Evolutionary conservation across 2,329 filamentous ascomycete species (phyloP).

Genomic region (Beauveria sp.): DNA sequence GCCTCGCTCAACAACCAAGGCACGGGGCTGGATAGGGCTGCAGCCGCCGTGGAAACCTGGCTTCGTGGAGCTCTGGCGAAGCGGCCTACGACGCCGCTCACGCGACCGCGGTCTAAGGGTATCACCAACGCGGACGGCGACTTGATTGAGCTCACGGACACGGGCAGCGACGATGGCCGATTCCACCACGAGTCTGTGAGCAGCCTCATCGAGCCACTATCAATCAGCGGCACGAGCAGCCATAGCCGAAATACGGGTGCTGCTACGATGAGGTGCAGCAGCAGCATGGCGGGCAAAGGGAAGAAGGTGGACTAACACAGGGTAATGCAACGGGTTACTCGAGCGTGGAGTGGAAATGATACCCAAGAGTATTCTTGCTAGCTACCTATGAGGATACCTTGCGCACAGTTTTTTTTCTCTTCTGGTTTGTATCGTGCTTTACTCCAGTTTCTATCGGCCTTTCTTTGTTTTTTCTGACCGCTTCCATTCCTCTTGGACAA

Average conservation of each 20-base stretch:
- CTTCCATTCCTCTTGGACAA: neutral
- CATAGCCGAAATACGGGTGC: conserved; percentile 31
- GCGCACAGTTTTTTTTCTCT: neutral
- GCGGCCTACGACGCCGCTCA: conserved; percentile 43
- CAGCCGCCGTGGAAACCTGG: conserved; percentile 85
- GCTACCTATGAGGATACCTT: neutral
- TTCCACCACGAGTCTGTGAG: conserved; percentile 17
- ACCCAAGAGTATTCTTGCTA: conserved; percentile 3
- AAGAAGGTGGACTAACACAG: conserved; percentile 37
- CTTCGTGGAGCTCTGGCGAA: conserved; percentile 71
- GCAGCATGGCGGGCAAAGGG: conserved; percentile 29
- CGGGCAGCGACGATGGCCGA: conserved; percentile 47
- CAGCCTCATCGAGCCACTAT: conserved; percentile 24
- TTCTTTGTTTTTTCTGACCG: neutral
- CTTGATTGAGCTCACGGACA: conserved; percentile 64
- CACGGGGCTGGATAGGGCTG: conserved; percentile 68
- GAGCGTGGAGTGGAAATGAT: neutral
- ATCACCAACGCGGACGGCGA: conserved; percentile 43
- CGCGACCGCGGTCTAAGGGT: conserved; percentile 28
- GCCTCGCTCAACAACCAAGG: conserved; percentile 37
- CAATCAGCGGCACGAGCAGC: conserved; percentile 27
- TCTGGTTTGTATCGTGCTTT: neutral
- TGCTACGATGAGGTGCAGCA: conserved; percentile 28
- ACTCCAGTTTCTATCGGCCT: neutral
- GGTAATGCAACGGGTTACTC: neutral